Evolutionary conservation across 2,329 filamentous ascomycete genomes (phyloP).

Genomic region (Claviceps cyperi): DNA sequence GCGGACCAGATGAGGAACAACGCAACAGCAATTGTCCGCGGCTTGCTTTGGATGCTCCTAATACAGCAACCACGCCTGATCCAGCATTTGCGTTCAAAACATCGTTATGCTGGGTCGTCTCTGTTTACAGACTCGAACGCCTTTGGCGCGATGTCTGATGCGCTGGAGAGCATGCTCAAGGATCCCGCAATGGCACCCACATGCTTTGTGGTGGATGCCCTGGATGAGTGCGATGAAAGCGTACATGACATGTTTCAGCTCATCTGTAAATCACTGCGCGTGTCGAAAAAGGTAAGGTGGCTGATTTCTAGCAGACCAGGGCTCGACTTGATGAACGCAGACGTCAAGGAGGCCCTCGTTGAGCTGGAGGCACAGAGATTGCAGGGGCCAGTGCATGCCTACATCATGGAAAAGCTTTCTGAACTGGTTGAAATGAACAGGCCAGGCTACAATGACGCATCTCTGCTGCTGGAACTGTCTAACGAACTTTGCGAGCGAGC

Average conservation of each 20-base stretch:
- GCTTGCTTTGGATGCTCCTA: conserved; percentile 25
- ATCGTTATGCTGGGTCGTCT: conserved; percentile 16
- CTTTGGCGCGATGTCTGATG: conserved; percentile 17
- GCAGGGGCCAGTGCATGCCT: conserved; percentile 21
- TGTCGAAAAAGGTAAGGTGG: conserved; percentile 21
- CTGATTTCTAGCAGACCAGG: conserved; percentile 25
- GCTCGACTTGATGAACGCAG: conserved; percentile 13
- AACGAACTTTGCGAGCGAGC: conserved; percentile 6
- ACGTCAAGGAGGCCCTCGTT: conserved; percentile 20
- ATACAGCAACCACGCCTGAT: conserved; percentile 16
- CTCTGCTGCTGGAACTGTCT: conserved; percentile 3
- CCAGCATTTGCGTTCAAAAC: conserved; percentile 21
- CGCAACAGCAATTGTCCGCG: conserved; percentile 21
- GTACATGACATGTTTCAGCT: conserved; percentile 21
- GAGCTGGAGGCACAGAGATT: conserved; percentile 24
- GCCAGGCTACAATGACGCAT: conserved; percentile 3
- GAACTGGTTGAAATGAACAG: background rate
- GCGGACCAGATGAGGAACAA: conserved; percentile 17
- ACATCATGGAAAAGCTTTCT: conserved; percentile 22
- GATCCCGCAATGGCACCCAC: conserved; percentile 18
- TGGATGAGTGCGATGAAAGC: conserved; percentile 29
- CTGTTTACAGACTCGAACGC: conserved; percentile 26
- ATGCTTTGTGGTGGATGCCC: conserved; percentile 31
- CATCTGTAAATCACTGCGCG: conserved; percentile 15
- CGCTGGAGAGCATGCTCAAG: conserved; percentile 26